Conservation (phyloP, 23 red algal genomes). For the Pyropia haitanensis region DNA sequence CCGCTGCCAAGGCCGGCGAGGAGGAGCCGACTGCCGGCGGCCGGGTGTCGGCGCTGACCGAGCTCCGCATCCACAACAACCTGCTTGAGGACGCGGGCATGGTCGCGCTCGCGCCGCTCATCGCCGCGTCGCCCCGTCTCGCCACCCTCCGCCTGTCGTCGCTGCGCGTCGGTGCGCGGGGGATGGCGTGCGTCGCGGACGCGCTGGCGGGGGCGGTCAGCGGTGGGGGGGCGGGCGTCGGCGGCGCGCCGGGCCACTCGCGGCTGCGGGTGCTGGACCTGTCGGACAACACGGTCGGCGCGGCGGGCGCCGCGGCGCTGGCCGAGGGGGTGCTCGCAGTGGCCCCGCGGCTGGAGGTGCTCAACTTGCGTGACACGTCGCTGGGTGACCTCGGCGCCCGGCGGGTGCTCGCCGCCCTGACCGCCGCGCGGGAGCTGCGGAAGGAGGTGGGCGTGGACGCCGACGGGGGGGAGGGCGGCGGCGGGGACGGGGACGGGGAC, state of each 20-base stretch:
- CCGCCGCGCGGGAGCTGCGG: background rate
- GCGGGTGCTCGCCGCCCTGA: constrained; percentile 29
- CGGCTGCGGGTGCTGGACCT: constrained; percentile 45
- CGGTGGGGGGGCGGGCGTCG: too few relatives aligned
- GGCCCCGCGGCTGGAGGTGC: constrained; percentile 25
- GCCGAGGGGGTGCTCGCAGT: constrained; percentile 10
- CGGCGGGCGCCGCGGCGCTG: constrained; percentile 21
- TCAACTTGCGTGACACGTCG: constrained; percentile 40
- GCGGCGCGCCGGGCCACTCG: background rate
- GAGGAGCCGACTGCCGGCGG: too few relatives aligned
- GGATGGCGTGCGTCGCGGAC: background rate
- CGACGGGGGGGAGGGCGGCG: constrained; percentile 7
- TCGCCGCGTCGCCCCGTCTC: constrained; percentile 42
- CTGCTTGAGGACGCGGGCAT: constrained; percentile 48
- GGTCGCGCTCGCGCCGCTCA: constrained; percentile 24
- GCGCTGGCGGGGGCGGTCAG: constrained; percentile 26
- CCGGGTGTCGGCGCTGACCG: background rate
- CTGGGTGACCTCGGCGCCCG: constrained; percentile 50
- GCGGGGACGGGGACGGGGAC: constrained; percentile 8
- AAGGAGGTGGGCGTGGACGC: constrained; percentile 5
- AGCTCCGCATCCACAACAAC: constrained; percentile 61
- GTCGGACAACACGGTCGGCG: constrained; percentile 58
- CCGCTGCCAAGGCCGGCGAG: background rate
- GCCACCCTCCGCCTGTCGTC: constrained; percentile 48
- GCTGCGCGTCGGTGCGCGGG: constrained; percentile 18